Base-by-base conservation (phyloP, 768 basidiomycete genomes). In the Myochromella boudieri region DNA sequence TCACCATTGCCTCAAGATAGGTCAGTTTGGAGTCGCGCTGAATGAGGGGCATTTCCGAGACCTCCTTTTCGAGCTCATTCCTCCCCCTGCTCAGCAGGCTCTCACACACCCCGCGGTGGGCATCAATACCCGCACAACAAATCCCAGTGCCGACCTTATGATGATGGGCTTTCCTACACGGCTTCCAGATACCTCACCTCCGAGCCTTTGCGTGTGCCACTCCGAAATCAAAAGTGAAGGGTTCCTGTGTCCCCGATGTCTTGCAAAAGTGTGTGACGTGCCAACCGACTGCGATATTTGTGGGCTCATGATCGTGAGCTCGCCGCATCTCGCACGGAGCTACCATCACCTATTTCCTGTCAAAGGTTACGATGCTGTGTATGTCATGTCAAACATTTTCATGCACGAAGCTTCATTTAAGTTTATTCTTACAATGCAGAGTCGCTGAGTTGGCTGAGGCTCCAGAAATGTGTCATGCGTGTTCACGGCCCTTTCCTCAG, bases 151-250 rank as follows among this genome's bases (percentile, higher is more conserved):
- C 0, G 95, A 98, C 68, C 72, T 99, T 42, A 97, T 99, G 89
- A 89, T 97, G 80, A 98, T 99, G 92, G 97, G 97, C 7, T 99
- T 99, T 67, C 97, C 97, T 1, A 92, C 89, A 12, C 84, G 94
- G 14, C 74, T 97, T 5, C 91, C 95, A 0, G 87, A 90, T 55
- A 82, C 82, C 8, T 88, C 86, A 3, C 84, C 85, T 26, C 85
- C 85, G 6, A 86, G 87, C 44, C 73, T 98, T 15, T 99, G 97
- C 60, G 91, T 84, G 6, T 99, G 97, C 61, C 97, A 99, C 65
- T 90, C 90, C 11, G 82, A 91, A 55, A 74, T 99, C 66, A 92
- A 90, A 66, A 86, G 85, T 63, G 87, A 91, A 51, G 97, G 95
- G 3, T 99, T 95, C 67, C 75, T 95, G 14, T 99, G 97, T 65